Evolutionary conservation across 441 rosid genomes (phyloP), one percentile per base, ranked within the genome.

Genomic region (Bocquillonia castaneifolia): DNA sequence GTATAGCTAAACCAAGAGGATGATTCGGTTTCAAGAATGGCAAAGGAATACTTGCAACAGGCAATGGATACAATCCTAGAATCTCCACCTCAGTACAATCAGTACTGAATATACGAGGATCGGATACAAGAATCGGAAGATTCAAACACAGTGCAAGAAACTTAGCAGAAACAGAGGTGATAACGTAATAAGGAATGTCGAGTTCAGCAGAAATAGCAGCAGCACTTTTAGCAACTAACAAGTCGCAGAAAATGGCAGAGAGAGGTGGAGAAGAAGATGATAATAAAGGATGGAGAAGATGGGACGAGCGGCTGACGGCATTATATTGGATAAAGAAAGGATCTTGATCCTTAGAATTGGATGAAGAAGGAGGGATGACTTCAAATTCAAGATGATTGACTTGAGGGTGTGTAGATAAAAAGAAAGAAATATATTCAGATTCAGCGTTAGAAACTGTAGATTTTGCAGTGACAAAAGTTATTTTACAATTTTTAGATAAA

Each of bases 131-230:
- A 60, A 25, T 12, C 1, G 64, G 64, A 39, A 60, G 64, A 25
- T 60, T 1, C 17, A 12, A 58, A 4, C 54, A 63, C 61, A 63
- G 60, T 32, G 65, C 51, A 1, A 60, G 15, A 29, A 76, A 47
- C 56, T 66, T 74, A 31, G 81, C 77, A 52, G 84, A 76, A n/a
- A n/a, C n/a, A n/a, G n/a, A n/a, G n/a, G n/a, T n/a, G 67, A 81
- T 56, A 40, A 79, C 57, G 62, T 75, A 79, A 37, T 65, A 70
- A 22, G 77, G 79, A 58, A 75, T 64, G 66, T 47, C n/a, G 55
- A 75, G 71, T n/a, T n/a, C n/a, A n/a, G n/a, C n/a, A n/a, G n/a
- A n/a, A n/a, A n/a, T n/a, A n/a, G n/a, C n/a, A n/a, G n/a, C n/a
- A n/a, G n/a, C n/a, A n/a, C n/a, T n/a, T n/a, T n/a, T n/a, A n/a